Evolutionary conservation across 768 basidiomycete genomes (phyloP).

Genomic region (Pholiota conissans): DNA sequence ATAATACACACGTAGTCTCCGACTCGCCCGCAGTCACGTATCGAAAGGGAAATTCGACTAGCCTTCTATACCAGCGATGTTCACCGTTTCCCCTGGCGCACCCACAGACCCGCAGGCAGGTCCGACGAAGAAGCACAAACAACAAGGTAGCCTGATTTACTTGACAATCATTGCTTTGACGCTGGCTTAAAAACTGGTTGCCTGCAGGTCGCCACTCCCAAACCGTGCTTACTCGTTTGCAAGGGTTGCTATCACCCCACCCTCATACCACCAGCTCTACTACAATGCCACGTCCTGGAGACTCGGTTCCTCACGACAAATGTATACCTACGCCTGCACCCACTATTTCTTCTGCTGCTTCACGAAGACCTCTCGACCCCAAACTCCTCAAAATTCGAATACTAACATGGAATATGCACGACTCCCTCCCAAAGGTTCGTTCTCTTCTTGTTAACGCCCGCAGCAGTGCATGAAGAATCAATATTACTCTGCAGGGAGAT

Average conservation of each 20-base stretch:
- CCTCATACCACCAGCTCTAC: slow-evolving; percentile 2
- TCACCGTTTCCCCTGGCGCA: background rate
- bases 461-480: background rate
- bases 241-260: slow-evolving; percentile 45
- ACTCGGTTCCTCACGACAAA: background rate
- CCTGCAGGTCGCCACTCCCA: slow-evolving; percentile 26
- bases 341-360: slow-evolving; percentile 6
- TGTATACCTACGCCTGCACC: slow-evolving; percentile 17
- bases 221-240: slow-evolving; percentile 49
- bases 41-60: background rate
- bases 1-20: background rate
- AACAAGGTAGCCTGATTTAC: background rate
- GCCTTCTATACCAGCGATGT: background rate
- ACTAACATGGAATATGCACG: slow-evolving; percentile 87
- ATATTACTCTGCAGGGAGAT: slow-evolving; percentile 67
- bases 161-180: background rate
- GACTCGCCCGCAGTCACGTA: background rate
- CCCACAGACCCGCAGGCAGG: slow-evolving; percentile 7
- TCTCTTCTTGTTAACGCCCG: background rate
- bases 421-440: slow-evolving; percentile 70
- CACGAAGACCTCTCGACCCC: slow-evolving; percentile 24
- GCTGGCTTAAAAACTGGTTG: background rate
- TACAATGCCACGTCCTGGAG: slow-evolving; percentile 11
- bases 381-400: slow-evolving; percentile 67
- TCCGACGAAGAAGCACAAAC: slow-evolving; percentile 8